These are phyloP conservation scores for Suillus luteus DNA, from an alignment of 768 basidiomycete species.

Conservation along the genomic window DNA sequence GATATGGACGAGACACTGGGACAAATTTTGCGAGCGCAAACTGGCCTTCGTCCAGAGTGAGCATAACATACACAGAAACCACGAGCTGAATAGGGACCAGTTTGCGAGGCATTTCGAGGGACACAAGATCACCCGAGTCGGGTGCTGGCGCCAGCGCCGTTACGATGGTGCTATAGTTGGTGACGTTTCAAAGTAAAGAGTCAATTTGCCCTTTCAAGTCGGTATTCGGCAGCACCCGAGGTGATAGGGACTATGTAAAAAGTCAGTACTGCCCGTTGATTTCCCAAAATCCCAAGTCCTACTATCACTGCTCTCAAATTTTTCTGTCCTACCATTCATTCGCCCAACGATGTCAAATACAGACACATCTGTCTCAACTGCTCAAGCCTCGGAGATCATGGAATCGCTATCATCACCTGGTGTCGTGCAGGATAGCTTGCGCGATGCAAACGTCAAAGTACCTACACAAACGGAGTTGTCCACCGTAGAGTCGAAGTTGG, in stretches of 20 bases:
- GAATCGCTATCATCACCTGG: conserved; percentile 7
- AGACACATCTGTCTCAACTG: neutral
- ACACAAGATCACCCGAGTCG: no score
- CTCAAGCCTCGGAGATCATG: conserved; percentile 1
- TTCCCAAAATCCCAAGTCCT: neutral
- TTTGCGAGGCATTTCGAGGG: no score
- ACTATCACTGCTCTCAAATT: neutral
- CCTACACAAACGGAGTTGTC: conserved; percentile 23
- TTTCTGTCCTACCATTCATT: conserved; percentile 6
- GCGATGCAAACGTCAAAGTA: conserved; percentile 24
- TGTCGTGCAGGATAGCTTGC: conserved; percentile 5
- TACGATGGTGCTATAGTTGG: no score
- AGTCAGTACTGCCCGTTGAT: neutral
- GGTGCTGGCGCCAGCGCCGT: no score
- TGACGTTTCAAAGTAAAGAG: no score
- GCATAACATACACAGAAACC: no score
- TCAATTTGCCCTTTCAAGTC: neutral
- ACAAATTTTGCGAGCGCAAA: neutral
- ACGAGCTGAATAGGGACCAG: no score
- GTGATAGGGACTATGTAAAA: neutral
- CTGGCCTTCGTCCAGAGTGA: no score
- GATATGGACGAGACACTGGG: conserved; percentile 15
- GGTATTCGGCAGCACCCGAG: neutral
- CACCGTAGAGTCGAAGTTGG: conserved; percentile 51
- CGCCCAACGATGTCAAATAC: neutral